These are phyloP conservation scores for Xylaria sp. DNA, from an alignment of 2,329 filamentous ascomycete species.

Conservation along the genomic window DNA sequence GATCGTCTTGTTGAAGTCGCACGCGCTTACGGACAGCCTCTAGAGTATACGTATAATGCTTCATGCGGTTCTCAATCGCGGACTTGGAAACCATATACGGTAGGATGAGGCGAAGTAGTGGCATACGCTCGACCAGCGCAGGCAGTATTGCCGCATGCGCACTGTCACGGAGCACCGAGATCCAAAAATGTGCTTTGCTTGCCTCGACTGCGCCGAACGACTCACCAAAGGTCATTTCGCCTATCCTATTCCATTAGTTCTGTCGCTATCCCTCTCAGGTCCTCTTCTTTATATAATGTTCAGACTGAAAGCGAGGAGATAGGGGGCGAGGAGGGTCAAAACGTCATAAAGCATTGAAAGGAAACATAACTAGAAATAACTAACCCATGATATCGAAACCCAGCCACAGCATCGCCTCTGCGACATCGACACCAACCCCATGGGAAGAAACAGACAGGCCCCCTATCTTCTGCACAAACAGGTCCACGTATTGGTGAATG, in stretches of 20 bases:
- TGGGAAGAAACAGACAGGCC: slow-evolving; percentile 33
- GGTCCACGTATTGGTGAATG: slow-evolving; percentile 48
- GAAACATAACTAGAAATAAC: slow-evolving; percentile 72
- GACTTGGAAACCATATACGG: slow-evolving; percentile 41
- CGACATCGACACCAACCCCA: slow-evolving; percentile 42
- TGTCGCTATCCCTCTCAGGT: not conserved
- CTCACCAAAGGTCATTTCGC: slow-evolving; percentile 46
- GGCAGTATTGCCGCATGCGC: slow-evolving; percentile 42
- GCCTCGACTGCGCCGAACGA: slow-evolving; percentile 43
- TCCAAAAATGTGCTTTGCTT: slow-evolving; percentile 44
- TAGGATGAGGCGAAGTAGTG: slow-evolving; percentile 36
- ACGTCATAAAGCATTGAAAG: not conserved
- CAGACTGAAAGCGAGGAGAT: not conserved
- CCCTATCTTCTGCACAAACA: slow-evolving; percentile 46
- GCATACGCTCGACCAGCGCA: slow-evolving; percentile 36
- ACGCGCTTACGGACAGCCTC: slow-evolving; percentile 41
- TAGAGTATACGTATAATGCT: slow-evolving; percentile 43
- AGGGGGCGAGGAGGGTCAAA: not conserved
- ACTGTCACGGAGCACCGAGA: slow-evolving; percentile 44
- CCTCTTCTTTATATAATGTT: not conserved
- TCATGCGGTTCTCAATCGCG: slow-evolving; percentile 37
- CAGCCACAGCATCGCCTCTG: slow-evolving; percentile 45
- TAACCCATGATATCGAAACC: slow-evolving; percentile 50
- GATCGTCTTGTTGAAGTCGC: slow-evolving; percentile 29
- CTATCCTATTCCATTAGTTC: slow-evolving; percentile 29